phyloP scores from a whole-genome alignment of 139 green algal genomes.

The Ostreobium quekettii region DNA sequence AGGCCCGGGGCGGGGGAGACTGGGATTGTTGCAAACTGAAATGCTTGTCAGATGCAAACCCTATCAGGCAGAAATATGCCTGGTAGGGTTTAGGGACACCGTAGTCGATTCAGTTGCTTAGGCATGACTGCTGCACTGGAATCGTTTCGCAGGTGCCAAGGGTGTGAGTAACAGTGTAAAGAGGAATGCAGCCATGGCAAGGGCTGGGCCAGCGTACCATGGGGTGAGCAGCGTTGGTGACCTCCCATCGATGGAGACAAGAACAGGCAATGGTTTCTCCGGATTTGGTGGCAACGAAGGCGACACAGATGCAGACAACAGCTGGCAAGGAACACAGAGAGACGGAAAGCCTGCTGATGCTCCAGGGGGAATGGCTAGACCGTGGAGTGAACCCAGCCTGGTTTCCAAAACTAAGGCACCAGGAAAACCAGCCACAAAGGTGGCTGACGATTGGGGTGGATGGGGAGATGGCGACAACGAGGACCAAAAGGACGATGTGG shows the following conservation, averaged over 20 bases:
- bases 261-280: constrained; percentile 9
- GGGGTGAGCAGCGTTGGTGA: neutral
- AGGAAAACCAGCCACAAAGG: constrained; percentile 2
- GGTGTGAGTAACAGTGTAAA: neutral
- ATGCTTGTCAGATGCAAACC: too few relatives aligned
- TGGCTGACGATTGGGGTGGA: neutral
- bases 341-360: neutral
- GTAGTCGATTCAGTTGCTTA: neutral
- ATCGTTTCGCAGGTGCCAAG: neutral
- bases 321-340: neutral
- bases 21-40: constrained; percentile 5
- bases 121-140: neutral
- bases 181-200: too few relatives aligned
- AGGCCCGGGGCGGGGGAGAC: neutral
- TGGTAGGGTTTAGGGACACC: neutral
- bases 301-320: neutral
- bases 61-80: neutral
- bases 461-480: constrained; percentile 5
- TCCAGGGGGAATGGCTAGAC: neutral
- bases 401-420: neutral
- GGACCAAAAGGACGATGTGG: neutral
- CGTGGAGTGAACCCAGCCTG: neutral
- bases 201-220: neutral
- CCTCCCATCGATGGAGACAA: neutral
- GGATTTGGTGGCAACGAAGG: constrained; percentile 17